Percentiles rank a stretch among this genome's conserved stretches.
These are phyloP conservation scores for Pilasporangium apinafurcum DNA, from an alignment of 352 stramenopile species.

Conservation along the genomic window DNA sequence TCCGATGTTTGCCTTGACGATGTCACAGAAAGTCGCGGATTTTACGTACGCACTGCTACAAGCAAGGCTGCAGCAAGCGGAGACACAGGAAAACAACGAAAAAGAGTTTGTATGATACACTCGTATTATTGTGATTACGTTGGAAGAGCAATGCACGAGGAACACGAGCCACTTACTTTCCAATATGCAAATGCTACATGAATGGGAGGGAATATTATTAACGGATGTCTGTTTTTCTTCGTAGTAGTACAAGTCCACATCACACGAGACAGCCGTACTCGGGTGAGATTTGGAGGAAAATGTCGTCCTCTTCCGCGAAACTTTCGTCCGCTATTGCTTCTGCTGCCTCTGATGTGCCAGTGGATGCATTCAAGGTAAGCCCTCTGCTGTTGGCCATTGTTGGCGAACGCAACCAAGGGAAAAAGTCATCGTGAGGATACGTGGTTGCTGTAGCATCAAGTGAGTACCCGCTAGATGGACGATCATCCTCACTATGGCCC, in stretches of 20 bases:
- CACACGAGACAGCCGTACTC: constrained; percentile 81
- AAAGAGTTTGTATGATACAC: constrained; percentile 10
- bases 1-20: constrained; percentile 56
- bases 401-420: constrained; percentile 34
- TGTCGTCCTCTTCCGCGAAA: constrained; percentile 52
- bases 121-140: constrained; percentile 6
- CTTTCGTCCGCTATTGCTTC: constrained; percentile 3
- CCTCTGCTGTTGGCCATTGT: constrained; percentile 32
- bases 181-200: too few relatives aligned
- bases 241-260: too few relatives aligned
- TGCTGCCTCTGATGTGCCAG: constrained; percentile 7
- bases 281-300: constrained; percentile 81
- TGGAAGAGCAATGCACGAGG: not conserved
- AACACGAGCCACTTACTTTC: too few relatives aligned
- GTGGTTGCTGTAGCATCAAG: constrained; percentile 38
- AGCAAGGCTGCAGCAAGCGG: constrained; percentile 21
- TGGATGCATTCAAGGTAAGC: not conserved
- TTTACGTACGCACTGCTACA: constrained; percentile 48
- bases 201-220: too few relatives aligned
- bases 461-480: constrained; percentile 38
- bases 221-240: too few relatives aligned
- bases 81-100: not conserved
- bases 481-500: constrained; percentile 42
- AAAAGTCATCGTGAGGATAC: constrained; percentile 29
- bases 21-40: constrained; percentile 71